Conservation (phyloP, 2,329 filamentous ascomycete species). For the Clarireedia hainanense region DNA sequence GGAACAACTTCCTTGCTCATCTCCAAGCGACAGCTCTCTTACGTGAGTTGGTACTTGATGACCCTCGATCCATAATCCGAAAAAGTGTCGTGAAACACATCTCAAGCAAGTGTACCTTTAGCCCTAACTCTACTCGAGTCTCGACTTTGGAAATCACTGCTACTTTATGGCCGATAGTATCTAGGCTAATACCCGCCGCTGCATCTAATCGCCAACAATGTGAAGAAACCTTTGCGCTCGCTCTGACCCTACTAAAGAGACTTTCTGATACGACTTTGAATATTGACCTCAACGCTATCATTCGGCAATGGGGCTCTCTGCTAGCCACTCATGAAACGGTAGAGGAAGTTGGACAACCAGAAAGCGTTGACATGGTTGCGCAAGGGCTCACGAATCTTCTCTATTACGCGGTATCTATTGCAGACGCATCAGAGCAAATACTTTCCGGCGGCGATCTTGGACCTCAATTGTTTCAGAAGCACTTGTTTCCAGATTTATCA, state of each 20-base stretch:
- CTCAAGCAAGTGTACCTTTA: constrained; percentile 25
- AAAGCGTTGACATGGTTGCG: constrained; percentile 28
- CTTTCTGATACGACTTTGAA: constrained; percentile 29
- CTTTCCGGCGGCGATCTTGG: constrained; percentile 33
- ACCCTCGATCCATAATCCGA: constrained; percentile 30
- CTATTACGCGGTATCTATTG: constrained; percentile 26
- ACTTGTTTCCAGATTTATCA: constrained; percentile 52
- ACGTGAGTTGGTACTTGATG: constrained; percentile 35
- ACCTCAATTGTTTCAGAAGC: constrained; percentile 49
- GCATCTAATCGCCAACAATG: constrained; percentile 19
- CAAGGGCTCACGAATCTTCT: constrained; percentile 33
- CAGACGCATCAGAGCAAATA: constrained; percentile 21
- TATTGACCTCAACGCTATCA: constrained; percentile 19
- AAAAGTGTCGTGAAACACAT: constrained; percentile 27
- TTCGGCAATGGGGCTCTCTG: constrained; percentile 26
- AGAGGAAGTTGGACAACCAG: constrained; percentile 32
- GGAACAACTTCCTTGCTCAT: constrained; percentile 35
- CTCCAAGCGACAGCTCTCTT: constrained; percentile 33
- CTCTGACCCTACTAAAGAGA: constrained; percentile 34
- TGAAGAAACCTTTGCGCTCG: constrained; percentile 33
- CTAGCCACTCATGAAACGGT: constrained; percentile 35
- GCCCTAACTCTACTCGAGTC: constrained; percentile 24
- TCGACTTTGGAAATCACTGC: constrained; percentile 34
- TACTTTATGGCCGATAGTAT: constrained; percentile 39
- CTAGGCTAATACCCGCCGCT: constrained; percentile 21